A percentile compares a stretch with the other conserved stretches of the same genome.
Conservation (phyloP, 2,329 filamentous ascomycete species). For the Pseudopithomyces chartarum region DNA sequence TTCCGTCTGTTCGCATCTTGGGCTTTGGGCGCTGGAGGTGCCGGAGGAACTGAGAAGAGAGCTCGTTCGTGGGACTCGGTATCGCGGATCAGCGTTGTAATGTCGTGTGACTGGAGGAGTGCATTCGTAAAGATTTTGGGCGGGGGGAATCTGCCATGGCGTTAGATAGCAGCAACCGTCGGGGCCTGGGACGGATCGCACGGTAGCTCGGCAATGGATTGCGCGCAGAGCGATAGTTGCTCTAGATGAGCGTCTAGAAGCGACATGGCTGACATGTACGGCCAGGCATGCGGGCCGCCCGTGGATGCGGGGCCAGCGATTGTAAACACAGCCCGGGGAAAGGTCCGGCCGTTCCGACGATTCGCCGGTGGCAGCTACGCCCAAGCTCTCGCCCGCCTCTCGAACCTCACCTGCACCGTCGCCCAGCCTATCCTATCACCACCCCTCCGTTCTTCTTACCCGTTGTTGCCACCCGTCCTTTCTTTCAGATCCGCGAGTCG, state of each 20-base stretch:
- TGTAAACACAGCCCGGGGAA: slow-evolving; percentile 19
- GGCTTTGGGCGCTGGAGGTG: slow-evolving; percentile 56
- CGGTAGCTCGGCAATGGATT: slow-evolving; percentile 55
- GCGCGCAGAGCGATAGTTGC: slow-evolving; percentile 55
- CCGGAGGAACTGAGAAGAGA: slow-evolving; percentile 86
- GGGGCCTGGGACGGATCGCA: slow-evolving; percentile 23
- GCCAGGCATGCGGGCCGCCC: background rate
- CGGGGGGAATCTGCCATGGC: slow-evolving; percentile 71
- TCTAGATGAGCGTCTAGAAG: slow-evolving; percentile 56
- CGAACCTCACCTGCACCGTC: slow-evolving; percentile 22
- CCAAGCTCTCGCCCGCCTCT: slow-evolving; percentile 15
- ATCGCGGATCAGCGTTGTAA: slow-evolving; percentile 91
- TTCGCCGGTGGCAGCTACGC: slow-evolving; percentile 8
- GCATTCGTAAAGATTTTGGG: slow-evolving; percentile 97
- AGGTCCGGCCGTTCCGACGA: background rate
- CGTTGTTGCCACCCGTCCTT: slow-evolving; percentile 19
- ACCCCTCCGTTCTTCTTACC: slow-evolving; percentile 12
- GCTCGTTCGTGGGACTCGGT: slow-evolving; percentile 94
- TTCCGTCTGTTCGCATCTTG: slow-evolving; percentile 53
- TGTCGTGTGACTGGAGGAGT: slow-evolving; percentile 84
- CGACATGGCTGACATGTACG: slow-evolving; percentile 38
- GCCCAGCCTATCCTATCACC: slow-evolving; percentile 22
- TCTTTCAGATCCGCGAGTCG: slow-evolving; percentile 13
- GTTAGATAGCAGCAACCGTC: slow-evolving; percentile 17
- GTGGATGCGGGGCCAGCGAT: slow-evolving; percentile 8